Evolutionary conservation across 345 rosid species (phyloP).

Genomic region (Dipteronia dyeriana): DNA sequence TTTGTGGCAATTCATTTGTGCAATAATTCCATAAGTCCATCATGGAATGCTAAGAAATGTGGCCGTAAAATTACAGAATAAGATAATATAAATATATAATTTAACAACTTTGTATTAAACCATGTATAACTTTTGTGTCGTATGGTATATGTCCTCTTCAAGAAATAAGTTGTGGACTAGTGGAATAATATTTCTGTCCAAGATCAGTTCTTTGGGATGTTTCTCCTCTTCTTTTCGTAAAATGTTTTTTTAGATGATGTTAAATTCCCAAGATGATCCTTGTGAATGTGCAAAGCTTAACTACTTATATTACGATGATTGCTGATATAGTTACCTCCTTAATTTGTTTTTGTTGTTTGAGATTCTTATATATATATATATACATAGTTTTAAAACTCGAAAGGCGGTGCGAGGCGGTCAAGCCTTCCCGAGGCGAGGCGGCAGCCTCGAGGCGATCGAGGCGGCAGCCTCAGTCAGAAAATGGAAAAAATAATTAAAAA

Average conservation of each 20-base stretch:
- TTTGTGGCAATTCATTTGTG: slow-evolving; percentile 1
- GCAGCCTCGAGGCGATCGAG: too few species aligned
- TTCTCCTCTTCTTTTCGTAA: neutral
- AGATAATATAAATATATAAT: neutral
- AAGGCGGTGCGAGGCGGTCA: too few species aligned
- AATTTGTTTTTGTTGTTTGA: slow-evolving; percentile 4
- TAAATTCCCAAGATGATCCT: slow-evolving; percentile 2
- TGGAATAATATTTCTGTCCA: neutral
- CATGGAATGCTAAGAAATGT: neutral
- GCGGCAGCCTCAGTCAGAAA: too few species aligned
- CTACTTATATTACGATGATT: neutral
- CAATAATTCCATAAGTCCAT: neutral
- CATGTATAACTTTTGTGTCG: neutral
- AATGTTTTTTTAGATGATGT: neutral
- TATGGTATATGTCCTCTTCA: neutral
- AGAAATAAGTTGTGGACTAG: neutral
- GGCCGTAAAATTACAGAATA: neutral
- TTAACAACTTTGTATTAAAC: neutral
- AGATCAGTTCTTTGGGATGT: neutral
- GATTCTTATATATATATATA: too few species aligned
- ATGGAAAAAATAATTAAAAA: too few species aligned
- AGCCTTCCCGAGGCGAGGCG: too few species aligned
- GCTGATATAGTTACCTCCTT: neutral
- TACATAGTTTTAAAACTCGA: too few species aligned
- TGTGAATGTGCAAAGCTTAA: neutral